Evolutionary conservation across 2,329 filamentous ascomycete species (phyloP).

Genomic region (Fusarium sp.): DNA sequence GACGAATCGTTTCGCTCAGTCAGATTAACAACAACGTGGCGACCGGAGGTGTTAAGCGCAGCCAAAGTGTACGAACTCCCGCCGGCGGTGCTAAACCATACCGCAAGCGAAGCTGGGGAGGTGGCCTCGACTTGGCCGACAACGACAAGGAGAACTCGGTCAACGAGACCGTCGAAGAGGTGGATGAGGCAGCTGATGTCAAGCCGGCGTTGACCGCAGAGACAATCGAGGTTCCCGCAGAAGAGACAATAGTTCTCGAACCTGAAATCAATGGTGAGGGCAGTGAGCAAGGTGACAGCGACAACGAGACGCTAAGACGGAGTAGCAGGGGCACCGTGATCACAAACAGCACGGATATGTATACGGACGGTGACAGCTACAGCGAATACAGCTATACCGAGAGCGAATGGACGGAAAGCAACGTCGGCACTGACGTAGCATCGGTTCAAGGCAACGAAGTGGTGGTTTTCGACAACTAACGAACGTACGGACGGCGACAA

Average conservation of each 20-base stretch:
- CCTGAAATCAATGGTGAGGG: conserved; percentile 33
- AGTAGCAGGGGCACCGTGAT: conserved; percentile 63
- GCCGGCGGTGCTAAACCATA: conserved; percentile 56
- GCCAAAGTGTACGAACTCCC: conserved; percentile 79
- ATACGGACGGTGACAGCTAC: conserved; percentile 53
- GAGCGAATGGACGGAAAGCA: conserved; percentile 64
- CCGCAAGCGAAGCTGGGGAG: conserved; percentile 78
- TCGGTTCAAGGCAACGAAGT: conserved; percentile 51
- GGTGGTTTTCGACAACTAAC: conserved; percentile 49
- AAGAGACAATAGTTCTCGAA: conserved; percentile 44
- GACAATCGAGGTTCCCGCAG: conserved; percentile 35
- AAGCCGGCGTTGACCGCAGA: conserved; percentile 33
- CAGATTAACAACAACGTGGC: conserved; percentile 85
- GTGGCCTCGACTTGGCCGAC: conserved; percentile 61
- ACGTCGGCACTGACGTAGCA: conserved; percentile 45
- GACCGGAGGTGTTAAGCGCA: conserved; percentile 75
- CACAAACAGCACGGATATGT: conserved; percentile 55
- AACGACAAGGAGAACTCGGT: conserved; percentile 72
- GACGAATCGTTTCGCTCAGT: conserved; percentile 89
- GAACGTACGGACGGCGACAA: conserved; percentile 20
- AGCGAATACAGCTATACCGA: conserved; percentile 56
- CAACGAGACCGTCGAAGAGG: conserved; percentile 73
- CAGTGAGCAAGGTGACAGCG: conserved; percentile 56
- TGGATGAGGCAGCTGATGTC: conserved; percentile 49
- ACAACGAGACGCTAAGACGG: conserved; percentile 62